Evolutionary conservation across 352 stramenopile genomes (phyloP), one percentile per base, ranked within the genome.

Genomic region (Phytophthora tentaculata): DNA sequence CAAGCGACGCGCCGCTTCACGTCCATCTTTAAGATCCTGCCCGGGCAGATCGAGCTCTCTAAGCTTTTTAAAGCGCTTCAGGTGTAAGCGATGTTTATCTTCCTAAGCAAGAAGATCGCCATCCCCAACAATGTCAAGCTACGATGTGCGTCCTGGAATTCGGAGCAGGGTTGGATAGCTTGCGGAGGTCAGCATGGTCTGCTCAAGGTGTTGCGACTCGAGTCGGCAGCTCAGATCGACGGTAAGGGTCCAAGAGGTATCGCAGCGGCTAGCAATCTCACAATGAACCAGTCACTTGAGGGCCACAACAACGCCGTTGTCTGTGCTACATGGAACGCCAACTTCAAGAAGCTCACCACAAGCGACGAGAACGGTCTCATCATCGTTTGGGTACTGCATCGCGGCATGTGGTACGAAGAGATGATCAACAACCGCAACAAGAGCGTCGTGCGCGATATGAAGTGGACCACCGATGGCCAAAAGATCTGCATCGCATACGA

Each of bases 371-470:
- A 97, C 61, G 95, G 95, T 8, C 79, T 98, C 10, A 98, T 98
- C 76, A 98, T 98, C 59, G 95, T 98, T 10, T 98, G 95, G 95
- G 96, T 98, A 71, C 82, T 98, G 57, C 95, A 98, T 65, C 83
- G 86, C 55, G 86, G 91, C 43, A 94, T 97, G 77, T 98, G 95
- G 92, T 98, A 95, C 77, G 95, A 98, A 61, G 94, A 98, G 73
- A 98, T 98, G 95, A 98, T 98, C 69, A 98, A 98, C 80, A 98
- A 98, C 76, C 80, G 95, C 59, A 98, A 98, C 80, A 98, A 98
- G 71, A 96, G 80, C 63, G 93, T 98, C 37, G 95, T 98, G 32
- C 75, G 75, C 14, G 92, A 97, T 69, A 98, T 98, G 93, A 97
- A 98, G 73, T 98, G 94, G 95, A 98, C 92, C 6, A 88, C 84